Evolutionary conservation across 192 early-diverging fungal genomes (phyloP).

Genomic region (Umbelopsis sp.): DNA sequence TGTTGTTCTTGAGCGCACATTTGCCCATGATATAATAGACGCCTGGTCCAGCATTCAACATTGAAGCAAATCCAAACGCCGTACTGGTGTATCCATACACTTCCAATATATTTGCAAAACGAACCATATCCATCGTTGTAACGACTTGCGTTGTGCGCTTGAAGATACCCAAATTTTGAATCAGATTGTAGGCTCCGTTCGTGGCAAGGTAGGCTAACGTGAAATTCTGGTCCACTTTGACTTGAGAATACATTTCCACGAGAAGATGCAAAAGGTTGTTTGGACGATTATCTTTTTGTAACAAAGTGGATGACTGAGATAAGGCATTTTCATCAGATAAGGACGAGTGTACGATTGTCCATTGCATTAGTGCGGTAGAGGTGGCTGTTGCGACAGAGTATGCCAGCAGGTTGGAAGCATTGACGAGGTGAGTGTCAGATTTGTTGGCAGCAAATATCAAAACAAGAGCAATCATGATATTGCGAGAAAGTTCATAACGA

Average conservation of each 20-base stretch:
- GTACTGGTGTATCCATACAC: conserved; percentile 17
- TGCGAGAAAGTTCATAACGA: conserved; percentile 10
- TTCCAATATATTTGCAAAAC: conserved; percentile 17
- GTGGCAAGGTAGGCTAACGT: neutral
- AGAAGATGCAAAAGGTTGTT: neutral
- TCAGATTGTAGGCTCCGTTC: neutral
- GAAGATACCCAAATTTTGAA: conserved; percentile 1
- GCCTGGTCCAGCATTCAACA: conserved; percentile 7
- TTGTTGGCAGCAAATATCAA: neutral
- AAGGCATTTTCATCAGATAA: neutral
- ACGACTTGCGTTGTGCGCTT: neutral
- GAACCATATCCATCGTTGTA: conserved; percentile 16
- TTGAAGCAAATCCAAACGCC: neutral
- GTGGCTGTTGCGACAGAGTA: conserved; percentile 1
- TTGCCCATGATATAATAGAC: conserved; percentile 16
- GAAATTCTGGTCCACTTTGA: neutral
- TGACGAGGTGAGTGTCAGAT: neutral
- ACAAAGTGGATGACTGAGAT: neutral
- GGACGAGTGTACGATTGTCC: conserved; percentile 9
- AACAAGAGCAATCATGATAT: conserved; percentile 3
- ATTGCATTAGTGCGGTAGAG: conserved; percentile 8
- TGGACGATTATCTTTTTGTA: neutral
- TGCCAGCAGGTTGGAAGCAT: neutral
- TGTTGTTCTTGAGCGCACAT: conserved; percentile 3
- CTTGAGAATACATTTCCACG: neutral